Conservation (phyloP, 192 early-diverging fungal species). For the Coemansia sp. region DNA sequence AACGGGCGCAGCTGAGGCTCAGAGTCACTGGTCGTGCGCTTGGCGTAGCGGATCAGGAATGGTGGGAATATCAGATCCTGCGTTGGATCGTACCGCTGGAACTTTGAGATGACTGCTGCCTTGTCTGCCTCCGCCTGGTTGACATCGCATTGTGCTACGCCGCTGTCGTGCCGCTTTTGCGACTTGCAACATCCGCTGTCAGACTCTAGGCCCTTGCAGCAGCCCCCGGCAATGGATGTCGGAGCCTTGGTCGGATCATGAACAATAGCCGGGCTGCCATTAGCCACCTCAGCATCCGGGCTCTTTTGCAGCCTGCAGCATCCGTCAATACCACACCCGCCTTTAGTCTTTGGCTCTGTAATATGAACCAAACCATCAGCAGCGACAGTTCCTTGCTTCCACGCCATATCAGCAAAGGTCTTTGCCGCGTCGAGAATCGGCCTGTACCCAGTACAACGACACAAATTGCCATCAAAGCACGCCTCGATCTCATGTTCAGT, state of each 20-base stretch:
- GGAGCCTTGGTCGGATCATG: constrained; percentile 1
- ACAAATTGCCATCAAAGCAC: constrained; percentile 87
- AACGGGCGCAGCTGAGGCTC: constrained; percentile 28
- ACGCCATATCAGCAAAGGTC: constrained; percentile 59
- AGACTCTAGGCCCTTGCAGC: background rate
- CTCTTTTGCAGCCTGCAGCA: constrained; percentile 56
- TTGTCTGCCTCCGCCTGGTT: constrained; percentile 47
- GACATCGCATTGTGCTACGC: background rate
- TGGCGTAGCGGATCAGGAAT: constrained; percentile 62
- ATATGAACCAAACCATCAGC: constrained; percentile 21
- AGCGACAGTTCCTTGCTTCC: constrained; percentile 34
- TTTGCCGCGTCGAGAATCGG: constrained; percentile 87
- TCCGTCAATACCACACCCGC: constrained; percentile 53
- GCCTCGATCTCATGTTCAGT: constrained; percentile 77
- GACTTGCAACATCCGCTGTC: background rate
- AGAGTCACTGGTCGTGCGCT: constrained; percentile 13
- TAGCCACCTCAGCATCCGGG: background rate
- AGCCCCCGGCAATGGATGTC: background rate
- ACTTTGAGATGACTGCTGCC: constrained; percentile 40
- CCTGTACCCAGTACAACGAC: constrained; percentile 89
- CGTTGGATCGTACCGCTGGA: constrained; percentile 64
- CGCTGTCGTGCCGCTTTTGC: background rate
- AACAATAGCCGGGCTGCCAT: background rate
- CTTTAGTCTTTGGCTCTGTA: constrained; percentile 20
- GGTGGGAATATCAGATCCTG: constrained; percentile 73